phyloP scores from a whole-genome alignment of 2,329 filamentous ascomycete species.

The Didymella lethalis region DNA sequence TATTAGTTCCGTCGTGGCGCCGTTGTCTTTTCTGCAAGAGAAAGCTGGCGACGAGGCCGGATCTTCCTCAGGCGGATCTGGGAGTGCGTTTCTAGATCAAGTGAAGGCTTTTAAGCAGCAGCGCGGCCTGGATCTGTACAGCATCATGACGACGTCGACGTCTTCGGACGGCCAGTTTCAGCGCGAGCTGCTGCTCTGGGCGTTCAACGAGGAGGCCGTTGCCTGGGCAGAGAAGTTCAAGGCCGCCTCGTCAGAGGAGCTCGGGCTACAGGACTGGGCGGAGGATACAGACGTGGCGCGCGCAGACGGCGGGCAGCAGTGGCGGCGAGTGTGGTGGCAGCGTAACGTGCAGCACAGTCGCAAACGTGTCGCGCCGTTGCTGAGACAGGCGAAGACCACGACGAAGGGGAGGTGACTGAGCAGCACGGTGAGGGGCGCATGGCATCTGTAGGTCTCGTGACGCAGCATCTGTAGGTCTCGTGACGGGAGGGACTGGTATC shows the following conservation, averaged over 20 bases:
- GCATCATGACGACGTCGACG: constrained; percentile 73
- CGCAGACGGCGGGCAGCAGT: constrained; percentile 49
- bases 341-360: constrained; percentile 65
- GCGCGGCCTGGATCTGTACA: constrained; percentile 67
- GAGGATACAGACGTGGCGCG: constrained; percentile 57
- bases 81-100: constrained; percentile 57
- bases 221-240: constrained; percentile 65
- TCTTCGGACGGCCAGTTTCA: constrained; percentile 63
- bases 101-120: constrained; percentile 64
- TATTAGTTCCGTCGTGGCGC: constrained; percentile 70
- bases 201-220: constrained; percentile 59
- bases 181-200: constrained; percentile 74
- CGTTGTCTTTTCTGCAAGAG: constrained; percentile 66
- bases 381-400: constrained; percentile 55
- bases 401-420: constrained; percentile 14
- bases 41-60: constrained; percentile 58
- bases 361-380: constrained; percentile 68
- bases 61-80: constrained; percentile 24
- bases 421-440: background rate
- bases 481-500: constrained; percentile 4
- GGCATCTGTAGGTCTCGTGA: constrained; percentile 4
- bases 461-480: constrained; percentile 8
- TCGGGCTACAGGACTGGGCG: constrained; percentile 66
- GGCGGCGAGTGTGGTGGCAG: constrained; percentile 73
- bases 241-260: constrained; percentile 52